phyloP scores from a whole-genome alignment of 441 rosid genomes.

The Iberis amara region DNA sequence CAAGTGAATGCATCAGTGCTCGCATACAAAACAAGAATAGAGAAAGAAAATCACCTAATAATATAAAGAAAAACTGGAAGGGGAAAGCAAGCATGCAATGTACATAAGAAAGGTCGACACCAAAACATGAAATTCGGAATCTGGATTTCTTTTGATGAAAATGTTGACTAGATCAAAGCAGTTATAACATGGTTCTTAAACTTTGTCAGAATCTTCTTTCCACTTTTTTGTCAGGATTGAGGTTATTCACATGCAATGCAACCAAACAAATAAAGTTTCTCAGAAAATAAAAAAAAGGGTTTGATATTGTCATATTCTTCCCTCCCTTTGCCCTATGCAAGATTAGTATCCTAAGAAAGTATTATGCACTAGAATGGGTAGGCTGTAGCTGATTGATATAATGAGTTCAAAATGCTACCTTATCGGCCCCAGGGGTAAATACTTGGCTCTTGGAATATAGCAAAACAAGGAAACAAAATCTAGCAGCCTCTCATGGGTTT shows the following conservation, averaged over 20 bases:
- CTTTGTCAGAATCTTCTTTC: conserved; percentile 8
- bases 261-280: neutral
- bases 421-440: conserved; percentile 91
- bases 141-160: conserved; percentile 4
- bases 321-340: conserved; percentile 3
- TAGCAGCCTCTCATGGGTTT: conserved; percentile 87
- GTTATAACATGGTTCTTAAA: conserved; percentile 17
- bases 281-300: neutral
- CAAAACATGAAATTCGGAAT: conserved; percentile 15
- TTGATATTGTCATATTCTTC: neutral
- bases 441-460: conserved; percentile 89
- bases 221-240: neutral
- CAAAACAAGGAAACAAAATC: conserved; percentile 96
- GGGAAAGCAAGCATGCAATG: conserved; percentile 11
- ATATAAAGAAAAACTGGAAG: neutral
- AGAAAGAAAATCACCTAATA: conserved; percentile 12
- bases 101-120: conserved; percentile 13
- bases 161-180: conserved; percentile 17
- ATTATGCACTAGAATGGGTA: conserved; percentile 3
- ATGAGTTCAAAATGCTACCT: conserved; percentile 48
- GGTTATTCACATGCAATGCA: conserved; percentile 19
- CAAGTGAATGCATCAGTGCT: neutral
- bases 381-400: neutral
- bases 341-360: conserved; percentile 1
- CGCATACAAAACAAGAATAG: neutral